Percentiles rank a stretch among this genome's conserved stretches.
phyloP scores from a whole-genome alignment of 495 filamentous ascomycete species.

The Penicillium paradoxum region DNA sequence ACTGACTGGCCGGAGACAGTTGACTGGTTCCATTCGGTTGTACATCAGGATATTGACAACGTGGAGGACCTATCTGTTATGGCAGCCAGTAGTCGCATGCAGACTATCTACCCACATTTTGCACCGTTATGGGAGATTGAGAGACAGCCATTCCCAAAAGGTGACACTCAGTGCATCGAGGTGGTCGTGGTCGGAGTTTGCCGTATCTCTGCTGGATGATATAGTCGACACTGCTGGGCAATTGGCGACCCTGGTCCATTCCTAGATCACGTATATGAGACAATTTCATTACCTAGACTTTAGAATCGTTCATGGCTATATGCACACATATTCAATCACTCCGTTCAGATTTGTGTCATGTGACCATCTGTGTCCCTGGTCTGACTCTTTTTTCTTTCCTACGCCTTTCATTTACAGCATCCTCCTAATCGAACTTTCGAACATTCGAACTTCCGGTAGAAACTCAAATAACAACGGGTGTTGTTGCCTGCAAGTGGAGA shows the following conservation, averaged over 20 bases:
- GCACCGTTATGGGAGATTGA: conserved; percentile 45
- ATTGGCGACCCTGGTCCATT: conserved; percentile 4
- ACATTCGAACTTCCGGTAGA: too few relatives aligned
- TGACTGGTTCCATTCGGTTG: conserved; percentile 13
- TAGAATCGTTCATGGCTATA: too few relatives aligned
- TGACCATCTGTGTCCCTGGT: too few relatives aligned
- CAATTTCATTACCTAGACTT: too few relatives aligned
- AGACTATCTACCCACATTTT: conserved; percentile 41
- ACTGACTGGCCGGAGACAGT: conserved; percentile 9
- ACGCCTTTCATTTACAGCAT: too few relatives aligned
- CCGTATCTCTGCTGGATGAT: conserved; percentile 10
- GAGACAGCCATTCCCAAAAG: conserved; percentile 37
- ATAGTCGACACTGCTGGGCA: conserved; percentile 8
- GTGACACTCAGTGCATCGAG: conserved; percentile 36
- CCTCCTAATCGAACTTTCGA: too few relatives aligned
- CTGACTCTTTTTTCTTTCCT: too few relatives aligned
- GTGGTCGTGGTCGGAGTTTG: conserved; percentile 38
- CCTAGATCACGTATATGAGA: neutral
- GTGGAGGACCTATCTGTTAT: conserved; percentile 34
- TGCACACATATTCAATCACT: too few relatives aligned
- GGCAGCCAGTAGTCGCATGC: conserved; percentile 20
- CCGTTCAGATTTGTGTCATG: too few relatives aligned
- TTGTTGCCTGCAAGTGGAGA: too few relatives aligned
- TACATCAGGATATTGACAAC: conserved; percentile 34
- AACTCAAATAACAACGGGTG: too few relatives aligned